Percentiles rank a stretch among this genome's conserved stretches.
These are phyloP conservation scores for Acanthamoeba royreba DNA, from an alignment of 208 protist species.

Conservation along the genomic window DNA sequence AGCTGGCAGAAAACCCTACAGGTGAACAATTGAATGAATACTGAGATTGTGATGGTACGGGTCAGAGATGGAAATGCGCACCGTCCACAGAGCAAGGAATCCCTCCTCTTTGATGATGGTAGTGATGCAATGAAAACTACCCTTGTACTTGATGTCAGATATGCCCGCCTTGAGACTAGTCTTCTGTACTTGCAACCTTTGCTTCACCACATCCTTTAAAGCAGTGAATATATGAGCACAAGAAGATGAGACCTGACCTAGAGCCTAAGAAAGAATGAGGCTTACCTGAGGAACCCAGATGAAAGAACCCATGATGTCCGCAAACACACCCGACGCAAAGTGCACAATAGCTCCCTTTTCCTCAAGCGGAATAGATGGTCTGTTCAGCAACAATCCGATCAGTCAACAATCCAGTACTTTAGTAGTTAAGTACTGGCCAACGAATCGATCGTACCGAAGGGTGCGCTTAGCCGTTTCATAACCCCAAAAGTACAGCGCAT, in stretches of 20 bases:
- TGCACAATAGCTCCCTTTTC: constrained; percentile 53
- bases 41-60: background rate
- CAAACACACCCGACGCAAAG: constrained; percentile 61
- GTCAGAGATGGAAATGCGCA: background rate
- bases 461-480: constrained; percentile 68
- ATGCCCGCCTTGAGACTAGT: background rate
- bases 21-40: no score
- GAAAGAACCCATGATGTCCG: constrained; percentile 67
- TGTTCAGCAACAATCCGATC: background rate
- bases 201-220: constrained; percentile 71
- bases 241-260: background rate
- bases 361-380: constrained; percentile 23
- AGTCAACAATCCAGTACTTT: background rate
- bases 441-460: background rate
- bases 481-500: constrained; percentile 75
- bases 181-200: constrained; percentile 69
- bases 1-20: constrained; percentile 60
- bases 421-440: background rate
- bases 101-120: constrained; percentile 65
- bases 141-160: constrained; percentile 29
- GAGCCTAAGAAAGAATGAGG: background rate
- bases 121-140: constrained; percentile 46
- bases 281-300: constrained; percentile 70
- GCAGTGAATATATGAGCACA: background rate
- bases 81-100: constrained; percentile 60